Evolutionary conservation across 164 flowering plant species (phyloP), one percentile per base, ranked within the genome.

Genomic region (Santalum album): DNA sequence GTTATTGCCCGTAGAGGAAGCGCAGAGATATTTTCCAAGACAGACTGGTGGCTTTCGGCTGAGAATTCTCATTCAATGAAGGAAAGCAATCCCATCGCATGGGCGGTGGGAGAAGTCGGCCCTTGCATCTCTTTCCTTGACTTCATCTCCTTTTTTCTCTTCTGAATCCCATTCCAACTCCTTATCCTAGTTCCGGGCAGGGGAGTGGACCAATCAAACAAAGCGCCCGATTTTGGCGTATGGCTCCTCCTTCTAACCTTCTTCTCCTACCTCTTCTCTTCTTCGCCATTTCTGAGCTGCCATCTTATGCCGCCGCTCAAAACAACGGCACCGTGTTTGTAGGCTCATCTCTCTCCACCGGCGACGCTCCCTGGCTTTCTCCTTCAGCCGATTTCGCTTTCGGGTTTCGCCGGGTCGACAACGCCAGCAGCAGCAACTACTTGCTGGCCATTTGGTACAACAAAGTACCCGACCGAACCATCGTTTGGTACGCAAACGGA

Each of bases 351-450:
- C 65, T 72, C 53, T 38, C 47, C 6, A 67, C 72, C 18, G 42
- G 18, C 4, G 50, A 44, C 6, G 29, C 32, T 19, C 7, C 69
- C 27, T 71, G 73, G 75, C 45, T 24, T 2, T 76, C 80, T 11
- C 64, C 73, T 24, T 65, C 65, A 1, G 68, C 69, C 7, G 73
- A 73, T 44, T 76, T 76, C 29, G 77, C 75, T 7, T 73, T 76
- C 16, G 80, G 80, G 0, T 75, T 75, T 43, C 56, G 24, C 17
- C 47, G 42, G n/a, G 44, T 62, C 2, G 14, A 59, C 1, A n/a
- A 44, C n/a, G 29, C 15, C 1, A 55, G 56, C 16, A 45, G 40
- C 34, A 29, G 9, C 34, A 29, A 9, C 16, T 72, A 64, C 65
- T 51, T 72, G 59, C 70, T 75, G 1, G 27, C 70, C 43, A 70